Evolutionary conservation across 495 filamentous ascomycete genomes (phyloP).

Genomic region (Talaromyces adpressus): DNA sequence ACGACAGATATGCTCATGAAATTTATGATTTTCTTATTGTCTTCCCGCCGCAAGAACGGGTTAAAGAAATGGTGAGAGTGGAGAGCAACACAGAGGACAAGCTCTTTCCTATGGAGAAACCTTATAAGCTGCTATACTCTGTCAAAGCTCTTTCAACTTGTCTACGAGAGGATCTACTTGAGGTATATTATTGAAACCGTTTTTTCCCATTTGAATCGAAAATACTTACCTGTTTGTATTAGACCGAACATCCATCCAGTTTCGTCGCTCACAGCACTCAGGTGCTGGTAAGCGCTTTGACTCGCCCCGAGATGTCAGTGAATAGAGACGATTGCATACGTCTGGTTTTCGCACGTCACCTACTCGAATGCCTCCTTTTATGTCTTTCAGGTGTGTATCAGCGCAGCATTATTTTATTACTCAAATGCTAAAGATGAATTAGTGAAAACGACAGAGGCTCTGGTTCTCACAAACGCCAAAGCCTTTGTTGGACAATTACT

Average conservation of each 20-base stretch:
- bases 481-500: constrained; percentile 24
- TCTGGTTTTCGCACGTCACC: constrained; percentile 23
- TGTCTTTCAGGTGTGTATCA: constrained; percentile 17
- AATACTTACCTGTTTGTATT: constrained; percentile 8
- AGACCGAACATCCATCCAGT: constrained; percentile 26
- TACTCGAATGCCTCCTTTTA: constrained; percentile 31
- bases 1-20: constrained; percentile 65
- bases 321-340: constrained; percentile 15
- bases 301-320: constrained; percentile 23
- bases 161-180: constrained; percentile 37
- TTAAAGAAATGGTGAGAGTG: constrained; percentile 51
- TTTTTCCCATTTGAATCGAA: background rate
- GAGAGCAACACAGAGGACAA: constrained; percentile 43
- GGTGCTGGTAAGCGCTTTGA: constrained; percentile 34
- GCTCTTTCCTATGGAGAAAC: constrained; percentile 61
- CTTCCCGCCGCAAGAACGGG: constrained; percentile 61
- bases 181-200: constrained; percentile 21
- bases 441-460: constrained; percentile 5
- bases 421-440: background rate
- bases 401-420: background rate
- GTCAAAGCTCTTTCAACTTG: constrained; percentile 52
- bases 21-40: constrained; percentile 67
- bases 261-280: constrained; percentile 39
- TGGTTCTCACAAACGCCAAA: constrained; percentile 14
- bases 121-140: constrained; percentile 70